Conservation (phyloP, 352 stramenopile genomes). For the Blastocystis sp. region DNA sequence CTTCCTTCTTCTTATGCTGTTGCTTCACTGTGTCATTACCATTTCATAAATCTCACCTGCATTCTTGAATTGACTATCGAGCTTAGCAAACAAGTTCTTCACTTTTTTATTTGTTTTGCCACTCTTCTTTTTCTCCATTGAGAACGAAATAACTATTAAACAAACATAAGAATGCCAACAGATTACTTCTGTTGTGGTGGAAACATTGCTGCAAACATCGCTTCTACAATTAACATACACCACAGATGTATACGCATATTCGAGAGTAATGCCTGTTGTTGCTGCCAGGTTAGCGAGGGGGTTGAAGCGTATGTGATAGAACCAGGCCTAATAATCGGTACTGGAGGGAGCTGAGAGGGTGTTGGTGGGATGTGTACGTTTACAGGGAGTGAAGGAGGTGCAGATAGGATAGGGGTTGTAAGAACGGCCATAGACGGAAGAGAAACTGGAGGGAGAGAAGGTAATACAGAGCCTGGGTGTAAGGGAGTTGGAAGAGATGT, state of each 20-base stretch:
- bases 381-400: no score
- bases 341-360: no score
- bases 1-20: neutral
- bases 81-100: constrained; percentile 28
- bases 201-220: constrained; percentile 25
- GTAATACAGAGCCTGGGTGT: no score
- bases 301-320: neutral
- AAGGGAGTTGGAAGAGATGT: neutral
- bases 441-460: neutral
- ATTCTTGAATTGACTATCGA: constrained; percentile 50
- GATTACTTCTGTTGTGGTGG: neutral
- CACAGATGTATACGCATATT: constrained; percentile 20
- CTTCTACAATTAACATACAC: neutral
- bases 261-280: constrained; percentile 23
- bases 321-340: neutral
- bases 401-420: no score
- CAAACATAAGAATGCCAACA: neutral
- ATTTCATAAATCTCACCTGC: neutral
- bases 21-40: neutral
- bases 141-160: neutral
- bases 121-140: constrained; percentile 11
- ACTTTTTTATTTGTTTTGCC: constrained; percentile 35
- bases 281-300: neutral
- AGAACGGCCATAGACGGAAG: no score
- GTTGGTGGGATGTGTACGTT: no score